Conservation (phyloP, 495 filamentous ascomycete species). For the Trichoderma reesei region DNA sequence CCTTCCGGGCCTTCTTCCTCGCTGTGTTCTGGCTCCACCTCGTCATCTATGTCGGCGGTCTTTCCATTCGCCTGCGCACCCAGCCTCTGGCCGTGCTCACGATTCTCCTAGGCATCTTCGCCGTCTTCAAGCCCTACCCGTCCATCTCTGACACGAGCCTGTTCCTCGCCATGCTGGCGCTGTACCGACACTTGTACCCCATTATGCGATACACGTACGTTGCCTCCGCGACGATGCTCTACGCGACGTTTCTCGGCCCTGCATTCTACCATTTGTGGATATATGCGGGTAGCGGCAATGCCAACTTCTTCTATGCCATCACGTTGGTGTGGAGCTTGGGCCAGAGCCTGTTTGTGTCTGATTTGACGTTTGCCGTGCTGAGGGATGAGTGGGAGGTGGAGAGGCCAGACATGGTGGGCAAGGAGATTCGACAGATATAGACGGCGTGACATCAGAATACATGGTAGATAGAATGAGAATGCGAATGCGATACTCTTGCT, state of each 20-base stretch:
- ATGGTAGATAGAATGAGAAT: not conserved
- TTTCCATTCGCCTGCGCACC: constrained; percentile 65
- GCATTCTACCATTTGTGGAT: constrained; percentile 98
- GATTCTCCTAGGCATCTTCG: constrained; percentile 74
- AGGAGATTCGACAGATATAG: constrained; percentile 78
- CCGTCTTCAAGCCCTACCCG: constrained; percentile 93
- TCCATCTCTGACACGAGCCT: constrained; percentile 79
- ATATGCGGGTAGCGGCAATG: constrained; percentile 94
- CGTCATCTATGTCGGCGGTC: constrained; percentile 72
- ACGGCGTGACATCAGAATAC: not conserved
- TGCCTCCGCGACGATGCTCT: constrained; percentile 67
- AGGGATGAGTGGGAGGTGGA: constrained; percentile 93
- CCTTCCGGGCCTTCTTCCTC: constrained; percentile 92
- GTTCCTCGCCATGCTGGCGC: constrained; percentile 69
- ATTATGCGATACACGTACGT: constrained; percentile 92
- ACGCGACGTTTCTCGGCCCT: constrained; percentile 79
- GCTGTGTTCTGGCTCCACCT: constrained; percentile 97
- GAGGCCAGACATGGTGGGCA: constrained; percentile 77
- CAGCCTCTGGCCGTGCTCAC: constrained; percentile 83
- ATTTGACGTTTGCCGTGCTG: constrained; percentile 77
- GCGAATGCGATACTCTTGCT: not conserved
- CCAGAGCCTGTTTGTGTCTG: constrained; percentile 65
- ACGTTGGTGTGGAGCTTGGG: constrained; percentile 95
- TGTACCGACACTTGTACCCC: constrained; percentile 93
- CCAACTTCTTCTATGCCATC: constrained; percentile 99